These are phyloP conservation scores for Cephaloascus albidus DNA, from an alignment of 805 yeast species.

Conservation along the genomic window DNA sequence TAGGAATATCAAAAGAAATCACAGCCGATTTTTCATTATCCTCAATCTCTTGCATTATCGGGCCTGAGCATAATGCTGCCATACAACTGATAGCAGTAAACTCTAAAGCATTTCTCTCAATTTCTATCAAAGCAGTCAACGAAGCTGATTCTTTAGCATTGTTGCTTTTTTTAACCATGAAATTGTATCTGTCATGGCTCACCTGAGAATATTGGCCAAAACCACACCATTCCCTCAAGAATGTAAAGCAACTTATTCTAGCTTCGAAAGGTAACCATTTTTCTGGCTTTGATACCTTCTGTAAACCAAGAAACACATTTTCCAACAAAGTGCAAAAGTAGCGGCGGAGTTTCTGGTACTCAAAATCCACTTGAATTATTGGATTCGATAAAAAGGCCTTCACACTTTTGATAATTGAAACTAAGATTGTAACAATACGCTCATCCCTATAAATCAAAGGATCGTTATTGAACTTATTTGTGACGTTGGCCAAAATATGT, in stretches of 20 bases:
- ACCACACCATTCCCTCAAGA: conserved; percentile 92
- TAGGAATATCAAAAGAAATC: conserved; percentile 62
- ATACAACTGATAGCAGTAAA: conserved; percentile 70
- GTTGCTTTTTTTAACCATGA: conserved; percentile 39
- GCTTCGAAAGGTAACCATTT: conserved; percentile 82
- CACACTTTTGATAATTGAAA: conserved; percentile 50
- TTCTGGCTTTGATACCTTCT: conserved; percentile 27
- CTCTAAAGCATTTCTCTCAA: conserved; percentile 65
- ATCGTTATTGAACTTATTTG: conserved; percentile 51
- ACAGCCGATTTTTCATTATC: conserved; percentile 39
- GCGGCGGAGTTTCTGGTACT: conserved; percentile 68
- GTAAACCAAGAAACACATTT: conserved; percentile 52
- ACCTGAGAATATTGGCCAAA: conserved; percentile 57
- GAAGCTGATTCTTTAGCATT: conserved; percentile 32
- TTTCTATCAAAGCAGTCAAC: conserved; percentile 67
- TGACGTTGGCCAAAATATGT: conserved; percentile 61
- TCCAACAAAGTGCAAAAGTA: conserved; percentile 80
- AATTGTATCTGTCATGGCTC: conserved; percentile 57
- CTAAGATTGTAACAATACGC: conserved; percentile 56
- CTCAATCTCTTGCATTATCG: conserved; percentile 40
- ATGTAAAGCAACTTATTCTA: conserved; percentile 71
- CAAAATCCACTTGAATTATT: conserved; percentile 52
- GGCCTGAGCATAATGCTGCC: conserved; percentile 76
- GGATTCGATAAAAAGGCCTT: conserved; percentile 50
- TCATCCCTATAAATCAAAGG: conserved; percentile 50